A percentile compares a stretch with the other conserved stretches of the same genome.
Conservation (phyloP, 306 rosid genomes). For the Pterocarpus santalinus region DNA sequence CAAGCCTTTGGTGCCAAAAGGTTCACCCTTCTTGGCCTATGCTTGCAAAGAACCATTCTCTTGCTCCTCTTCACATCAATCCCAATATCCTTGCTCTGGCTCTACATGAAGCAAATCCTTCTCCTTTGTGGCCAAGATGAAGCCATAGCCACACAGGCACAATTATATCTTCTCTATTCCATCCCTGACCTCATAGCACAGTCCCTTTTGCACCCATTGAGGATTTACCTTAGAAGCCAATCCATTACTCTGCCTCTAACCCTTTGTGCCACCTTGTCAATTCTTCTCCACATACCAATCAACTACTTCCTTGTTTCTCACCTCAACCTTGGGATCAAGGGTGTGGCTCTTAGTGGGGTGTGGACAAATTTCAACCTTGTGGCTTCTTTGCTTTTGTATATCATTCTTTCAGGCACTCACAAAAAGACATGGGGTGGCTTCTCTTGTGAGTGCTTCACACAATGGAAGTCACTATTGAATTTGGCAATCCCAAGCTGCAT, state of each 20-base stretch:
- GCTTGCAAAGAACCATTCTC: constrained; percentile 76
- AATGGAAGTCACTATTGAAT: constrained; percentile 70
- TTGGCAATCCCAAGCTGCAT: constrained; percentile 89
- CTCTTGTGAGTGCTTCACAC: constrained; percentile 61
- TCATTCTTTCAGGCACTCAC: constrained; percentile 61
- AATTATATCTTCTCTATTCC: constrained; percentile 73
- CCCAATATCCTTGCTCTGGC: constrained; percentile 90
- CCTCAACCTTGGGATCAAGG: constrained; percentile 72
- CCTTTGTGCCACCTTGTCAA: constrained; percentile 71
- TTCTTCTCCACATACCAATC: constrained; percentile 81
- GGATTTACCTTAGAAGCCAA: constrained; percentile 84
- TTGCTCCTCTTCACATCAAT: constrained; percentile 61
- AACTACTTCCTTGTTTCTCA: constrained; percentile 67
- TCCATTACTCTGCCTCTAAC: constrained; percentile 92
- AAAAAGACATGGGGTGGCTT: constrained; percentile 77
- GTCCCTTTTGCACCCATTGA: constrained; percentile 79
- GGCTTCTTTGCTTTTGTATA: constrained; percentile 66
- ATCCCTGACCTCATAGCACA: constrained; percentile 94
- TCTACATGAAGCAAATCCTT: constrained; percentile 72
- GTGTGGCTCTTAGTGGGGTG: constrained; percentile 84
- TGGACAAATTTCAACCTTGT: constrained; percentile 80
- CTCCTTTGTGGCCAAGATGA: constrained; percentile 75
- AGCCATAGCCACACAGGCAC: constrained; percentile 77
- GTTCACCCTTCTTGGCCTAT: constrained; percentile 72
- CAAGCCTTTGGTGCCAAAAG: constrained; percentile 91